Base-by-base conservation (phyloP, 257 asterid species). In the Petunia secreta region DNA sequence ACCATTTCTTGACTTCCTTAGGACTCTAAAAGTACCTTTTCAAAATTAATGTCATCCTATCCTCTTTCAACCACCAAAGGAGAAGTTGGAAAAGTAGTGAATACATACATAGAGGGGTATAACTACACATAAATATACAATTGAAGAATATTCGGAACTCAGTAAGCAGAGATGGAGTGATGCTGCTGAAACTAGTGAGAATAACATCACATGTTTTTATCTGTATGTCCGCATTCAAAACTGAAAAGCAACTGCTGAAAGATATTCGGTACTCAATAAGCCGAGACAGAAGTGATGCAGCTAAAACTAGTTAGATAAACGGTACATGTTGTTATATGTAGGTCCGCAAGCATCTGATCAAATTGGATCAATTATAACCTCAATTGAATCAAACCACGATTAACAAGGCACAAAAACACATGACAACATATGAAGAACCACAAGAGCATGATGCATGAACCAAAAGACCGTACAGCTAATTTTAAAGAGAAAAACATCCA, bases 1-100 rank as follows among this genome's bases (percentile, higher is more conserved):
- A 66, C 8, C 54, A 67, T 67, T 67, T 67, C 55, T 55, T 67
- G 55, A 67, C 57, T 67, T 44, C 75, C n/a, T 43, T 43, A 43
- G 0, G 53, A 15, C 53, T 41, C 75, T n/a, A 67, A 67, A 67
- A 9, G 75, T 43, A 1, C 15, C 5, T 41, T 65, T 41, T 1
- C 39, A 41, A 36, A 40, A 2, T 36, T 66, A 66, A 40, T 66
- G 38, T 1, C 54, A 67, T n/a, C 54, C 6, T 14, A 66, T 15
- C 52, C 6, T 67, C 3, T 67, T 67, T 67, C 14, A 41, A 67
- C 41, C 41, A 43, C 39, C 75, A 67, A 7, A n/a, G 75, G 2
- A 67, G 43, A 67, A 7, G 8, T 1, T 38, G 39, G 75, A 67
- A 67, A 68, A 68, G n/a, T 39, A 1, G 6, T 16, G 75, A 39